Evolutionary conservation across 345 rosid genomes (phyloP), one percentile per base, ranked within the genome.

Genomic region (Populus euphratica): DNA sequence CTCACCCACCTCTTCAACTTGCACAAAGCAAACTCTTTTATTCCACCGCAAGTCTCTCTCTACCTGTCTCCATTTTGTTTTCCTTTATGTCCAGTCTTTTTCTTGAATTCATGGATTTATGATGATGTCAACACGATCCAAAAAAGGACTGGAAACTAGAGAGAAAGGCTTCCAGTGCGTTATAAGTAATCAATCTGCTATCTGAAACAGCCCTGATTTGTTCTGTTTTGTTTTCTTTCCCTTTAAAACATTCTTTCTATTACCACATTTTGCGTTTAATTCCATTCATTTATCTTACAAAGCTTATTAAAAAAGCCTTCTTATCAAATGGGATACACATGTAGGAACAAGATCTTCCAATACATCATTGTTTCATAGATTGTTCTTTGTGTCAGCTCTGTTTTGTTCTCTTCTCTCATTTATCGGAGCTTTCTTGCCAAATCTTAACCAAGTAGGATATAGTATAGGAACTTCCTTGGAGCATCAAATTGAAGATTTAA

Each of bases 61-160:
- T 33, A 38, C 68, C 21, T 35, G n/a, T 62, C 35, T 14, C 31
- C 38, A 16, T 17, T 10, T 75, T 38, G 25, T 38, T 64, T 62
- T 38, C 56, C 63, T 64, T 35, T 23, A 11, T 29, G 36, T 23
- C 8, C 21, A 64, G 68, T 64, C 44, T 85, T 88, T 44, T 63
- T 87, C 84, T 83, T 76, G 80, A 87, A 87, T 86, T 86, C 86
- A 87, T 87, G 89, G 78, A 78, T 31, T 77, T 68, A 63, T 81
- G 78, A 77, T 81, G 78, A 76, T 66, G 64, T 62, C 77, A 69
- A 61, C 79, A 84, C 70, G 49, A 39, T 39, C 77, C 66, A 69
- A 67, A 49, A 54, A 8, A 27, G 41, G 72, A 31, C 18, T 14
- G 44, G 69, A 61, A 72, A 47, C 12, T 27, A 67, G 68, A 75